Percentiles rank a stretch among this genome's conserved stretches.
Conservation (phyloP, 129 eudicot genomes). For the carrot (Daucus carota) region DNA sequence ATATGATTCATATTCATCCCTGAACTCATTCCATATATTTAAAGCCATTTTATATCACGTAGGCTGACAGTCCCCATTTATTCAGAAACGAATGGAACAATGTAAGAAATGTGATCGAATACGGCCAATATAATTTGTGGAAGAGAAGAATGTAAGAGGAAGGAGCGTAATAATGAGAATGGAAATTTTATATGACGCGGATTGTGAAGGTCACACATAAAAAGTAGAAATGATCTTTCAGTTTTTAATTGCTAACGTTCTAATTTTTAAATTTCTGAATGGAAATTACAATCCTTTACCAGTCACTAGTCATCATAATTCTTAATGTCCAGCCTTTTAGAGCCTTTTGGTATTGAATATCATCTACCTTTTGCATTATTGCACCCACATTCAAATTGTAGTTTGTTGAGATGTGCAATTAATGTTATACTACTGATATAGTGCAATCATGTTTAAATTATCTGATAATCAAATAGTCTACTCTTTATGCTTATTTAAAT, state of each 20-base stretch:
- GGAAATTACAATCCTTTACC: too few relatives aligned
- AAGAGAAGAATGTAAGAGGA: neutral
- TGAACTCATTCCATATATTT: too few relatives aligned
- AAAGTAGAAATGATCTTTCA: too few relatives aligned
- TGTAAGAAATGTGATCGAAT: neutral
- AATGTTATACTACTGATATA: neutral
- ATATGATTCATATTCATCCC: neutral
- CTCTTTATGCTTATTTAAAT: conserved; percentile 17
- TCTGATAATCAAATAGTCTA: conserved; percentile 1
- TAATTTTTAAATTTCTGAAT: too few relatives aligned
- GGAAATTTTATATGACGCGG: too few relatives aligned
- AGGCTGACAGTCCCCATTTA: neutral
- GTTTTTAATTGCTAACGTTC: too few relatives aligned
- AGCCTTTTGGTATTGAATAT: neutral
- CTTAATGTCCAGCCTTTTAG: neutral
- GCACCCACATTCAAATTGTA: neutral
- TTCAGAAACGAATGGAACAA: neutral
- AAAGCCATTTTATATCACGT: neutral
- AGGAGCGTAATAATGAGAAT: neutral
- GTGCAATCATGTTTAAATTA: neutral
- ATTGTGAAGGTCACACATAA: too few relatives aligned
- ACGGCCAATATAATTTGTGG: neutral
- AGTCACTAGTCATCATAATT: neutral
- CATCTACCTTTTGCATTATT: neutral
- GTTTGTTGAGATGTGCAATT: neutral